A percentile compares a stretch with the other conserved stretches of the same genome.
Evolutionary conservation across 139 green algal species (phyloP).

Genomic region (Chlorella sp.): DNA sequence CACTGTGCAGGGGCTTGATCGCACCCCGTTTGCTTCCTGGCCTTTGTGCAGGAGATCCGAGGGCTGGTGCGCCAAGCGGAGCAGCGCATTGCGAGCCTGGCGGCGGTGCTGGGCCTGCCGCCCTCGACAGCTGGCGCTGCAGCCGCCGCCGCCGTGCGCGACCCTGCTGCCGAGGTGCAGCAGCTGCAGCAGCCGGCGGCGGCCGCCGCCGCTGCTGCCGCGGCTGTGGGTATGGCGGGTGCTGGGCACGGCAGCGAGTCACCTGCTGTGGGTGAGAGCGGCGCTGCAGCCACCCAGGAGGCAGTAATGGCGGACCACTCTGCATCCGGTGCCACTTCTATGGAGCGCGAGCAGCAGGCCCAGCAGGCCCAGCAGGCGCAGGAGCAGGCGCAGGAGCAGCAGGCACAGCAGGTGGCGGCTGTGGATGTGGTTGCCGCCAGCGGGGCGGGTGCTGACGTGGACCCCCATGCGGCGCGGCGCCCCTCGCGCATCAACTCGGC

Average conservation of each 20-base stretch:
- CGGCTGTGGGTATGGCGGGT: no score
- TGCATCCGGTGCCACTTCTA: no score
- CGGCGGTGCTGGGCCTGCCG: not conserved
- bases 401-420: not conserved
- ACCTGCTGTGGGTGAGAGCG: no score
- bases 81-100: not conserved
- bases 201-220: no score
- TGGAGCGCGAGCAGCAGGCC: not conserved
- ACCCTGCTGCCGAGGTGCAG: no score
- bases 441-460: not conserved
- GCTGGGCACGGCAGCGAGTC: no score
- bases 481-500: not conserved
- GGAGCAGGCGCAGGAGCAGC: not conserved
- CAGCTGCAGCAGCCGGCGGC: no score
- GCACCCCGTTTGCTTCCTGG: not conserved
- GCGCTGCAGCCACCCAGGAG: no score
- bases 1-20: not conserved
- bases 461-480: not conserved
- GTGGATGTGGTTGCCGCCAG: not conserved
- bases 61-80: conserved; percentile 13
- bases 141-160: no score
- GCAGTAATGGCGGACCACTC: no score
- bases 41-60: conserved; percentile 3
- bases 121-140: not conserved
- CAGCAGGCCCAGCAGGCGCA: not conserved